Conservation (phyloP, 192 early-diverging fungal species). For the Coemansia sp. region DNA sequence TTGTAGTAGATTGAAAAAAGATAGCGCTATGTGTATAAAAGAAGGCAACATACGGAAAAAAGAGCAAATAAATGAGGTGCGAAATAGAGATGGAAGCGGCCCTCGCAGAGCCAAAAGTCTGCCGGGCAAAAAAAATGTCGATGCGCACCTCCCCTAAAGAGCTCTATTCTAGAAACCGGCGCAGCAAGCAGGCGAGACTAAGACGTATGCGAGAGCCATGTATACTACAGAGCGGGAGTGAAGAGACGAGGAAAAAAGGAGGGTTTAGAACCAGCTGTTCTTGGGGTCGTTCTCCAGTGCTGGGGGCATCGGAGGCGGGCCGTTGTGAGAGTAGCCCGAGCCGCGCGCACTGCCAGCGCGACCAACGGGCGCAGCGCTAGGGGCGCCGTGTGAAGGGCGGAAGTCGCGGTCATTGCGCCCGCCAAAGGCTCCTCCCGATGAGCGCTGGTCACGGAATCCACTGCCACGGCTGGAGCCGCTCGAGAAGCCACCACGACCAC, state of each 20-base stretch:
- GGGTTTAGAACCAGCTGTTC: constrained; percentile 68
- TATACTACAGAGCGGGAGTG: constrained; percentile 23
- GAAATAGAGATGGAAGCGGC: background rate
- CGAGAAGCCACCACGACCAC: constrained; percentile 59
- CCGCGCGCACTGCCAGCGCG: background rate
- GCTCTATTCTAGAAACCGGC: constrained; percentile 30
- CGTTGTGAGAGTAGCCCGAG: constrained; percentile 19
- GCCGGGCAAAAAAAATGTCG: constrained; percentile 5
- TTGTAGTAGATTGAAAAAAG: background rate
- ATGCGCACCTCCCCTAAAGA: constrained; percentile 5
- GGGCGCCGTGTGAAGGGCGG: constrained; percentile 20
- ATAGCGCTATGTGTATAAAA: background rate
- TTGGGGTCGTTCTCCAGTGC: constrained; percentile 50
- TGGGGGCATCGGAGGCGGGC: constrained; percentile 32
- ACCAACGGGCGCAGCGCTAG: background rate
- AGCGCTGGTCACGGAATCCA: constrained; percentile 41
- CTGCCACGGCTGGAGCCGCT: constrained; percentile 43
- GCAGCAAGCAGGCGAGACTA: constrained; percentile 10
- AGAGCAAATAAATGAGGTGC: background rate
- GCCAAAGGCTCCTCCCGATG: constrained; percentile 13
- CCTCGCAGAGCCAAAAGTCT: constrained; percentile 11
- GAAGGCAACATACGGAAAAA: background rate
- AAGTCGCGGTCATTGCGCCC: constrained; percentile 39
- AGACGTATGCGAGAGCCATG: constrained; percentile 26
- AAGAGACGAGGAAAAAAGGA: background rate